Evolutionary conservation across 2,329 filamentous ascomycete genomes (phyloP).

Genomic region (Phialophora chinensis): DNA sequence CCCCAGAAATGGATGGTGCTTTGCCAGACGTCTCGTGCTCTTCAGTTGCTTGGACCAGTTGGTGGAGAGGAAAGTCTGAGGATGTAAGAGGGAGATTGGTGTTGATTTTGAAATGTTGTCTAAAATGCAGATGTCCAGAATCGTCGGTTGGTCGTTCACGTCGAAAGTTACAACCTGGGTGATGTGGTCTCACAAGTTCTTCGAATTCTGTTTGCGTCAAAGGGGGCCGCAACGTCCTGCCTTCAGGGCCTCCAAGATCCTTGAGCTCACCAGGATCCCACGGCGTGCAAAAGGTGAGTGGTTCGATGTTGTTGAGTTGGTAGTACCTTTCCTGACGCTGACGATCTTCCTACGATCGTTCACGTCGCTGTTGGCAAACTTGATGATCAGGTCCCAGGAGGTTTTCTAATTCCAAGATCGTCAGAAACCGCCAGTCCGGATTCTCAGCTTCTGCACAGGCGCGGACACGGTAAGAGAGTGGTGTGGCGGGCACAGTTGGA

Average conservation of each 20-base stretch:
- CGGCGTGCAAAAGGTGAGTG: not conserved
- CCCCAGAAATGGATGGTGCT: too few species aligned
- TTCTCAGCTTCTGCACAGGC: not conserved
- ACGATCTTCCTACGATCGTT: not conserved
- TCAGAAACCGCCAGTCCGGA: not conserved
- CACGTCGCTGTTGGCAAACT: not conserved
- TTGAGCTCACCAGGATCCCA: not conserved
- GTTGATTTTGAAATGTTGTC: not conserved
- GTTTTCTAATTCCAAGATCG: not conserved
- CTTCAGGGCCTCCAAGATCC: not conserved
- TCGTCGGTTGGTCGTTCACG: not conserved
- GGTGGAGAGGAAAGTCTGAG: not conserved
- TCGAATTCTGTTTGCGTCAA: not conserved
- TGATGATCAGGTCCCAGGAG: not conserved
- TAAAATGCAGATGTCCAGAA: not conserved
- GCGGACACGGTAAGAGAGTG: not conserved
- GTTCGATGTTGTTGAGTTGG: not conserved
- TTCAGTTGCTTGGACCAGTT: not conserved
- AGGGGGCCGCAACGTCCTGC: not conserved
- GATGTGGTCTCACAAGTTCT: not conserved
- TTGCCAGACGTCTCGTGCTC: not conserved
- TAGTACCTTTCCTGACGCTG: not conserved
- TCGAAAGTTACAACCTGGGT: not conserved
- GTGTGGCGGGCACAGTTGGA: not conserved
- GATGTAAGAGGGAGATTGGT: not conserved